These are phyloP conservation scores for Nicotiana paniculata DNA, from an alignment of 257 asterid species.

Conservation along the genomic window DNA sequence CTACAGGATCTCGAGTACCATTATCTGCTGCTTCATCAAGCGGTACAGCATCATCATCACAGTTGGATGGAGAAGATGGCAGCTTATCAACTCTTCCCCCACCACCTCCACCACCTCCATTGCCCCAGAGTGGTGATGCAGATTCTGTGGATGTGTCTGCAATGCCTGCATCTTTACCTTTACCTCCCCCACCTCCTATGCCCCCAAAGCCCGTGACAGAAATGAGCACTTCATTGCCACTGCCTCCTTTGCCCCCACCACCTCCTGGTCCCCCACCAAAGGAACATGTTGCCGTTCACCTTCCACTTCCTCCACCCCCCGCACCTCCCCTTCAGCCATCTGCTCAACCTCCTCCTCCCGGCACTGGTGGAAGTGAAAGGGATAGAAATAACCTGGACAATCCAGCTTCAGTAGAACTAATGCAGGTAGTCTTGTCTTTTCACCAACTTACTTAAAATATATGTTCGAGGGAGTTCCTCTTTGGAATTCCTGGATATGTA, in stretches of 20 bases:
- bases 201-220: conserved; percentile 65
- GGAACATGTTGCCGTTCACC: conserved; percentile 44
- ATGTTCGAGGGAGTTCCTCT: too few species aligned
- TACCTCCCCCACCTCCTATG: conserved; percentile 92
- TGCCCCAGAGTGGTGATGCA: conserved; percentile 40
- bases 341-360: conserved; percentile 68
- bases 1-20: conserved; percentile 85
- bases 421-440: conserved; percentile 38
- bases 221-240: conserved; percentile 38
- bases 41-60: conserved; percentile 66
- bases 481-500: too few species aligned
- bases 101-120: conserved; percentile 81
- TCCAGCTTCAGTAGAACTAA: conserved; percentile 35
- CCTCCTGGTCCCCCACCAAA: conserved; percentile 96
- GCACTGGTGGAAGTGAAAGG: conserved; percentile 48
- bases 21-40: conserved; percentile 64
- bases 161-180: conserved; percentile 57
- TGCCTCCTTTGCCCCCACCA: conserved; percentile 48
- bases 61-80: conserved; percentile 51
- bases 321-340: conserved; percentile 39
- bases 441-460: too few species aligned
- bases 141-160: conserved; percentile 48
- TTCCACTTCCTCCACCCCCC: conserved; percentile 62
- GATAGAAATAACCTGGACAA: conserved; percentile 37
- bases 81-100: conserved; percentile 41